Conservation (phyloP, 2,329 filamentous ascomycete genomes). For the Xylaria sp. region DNA sequence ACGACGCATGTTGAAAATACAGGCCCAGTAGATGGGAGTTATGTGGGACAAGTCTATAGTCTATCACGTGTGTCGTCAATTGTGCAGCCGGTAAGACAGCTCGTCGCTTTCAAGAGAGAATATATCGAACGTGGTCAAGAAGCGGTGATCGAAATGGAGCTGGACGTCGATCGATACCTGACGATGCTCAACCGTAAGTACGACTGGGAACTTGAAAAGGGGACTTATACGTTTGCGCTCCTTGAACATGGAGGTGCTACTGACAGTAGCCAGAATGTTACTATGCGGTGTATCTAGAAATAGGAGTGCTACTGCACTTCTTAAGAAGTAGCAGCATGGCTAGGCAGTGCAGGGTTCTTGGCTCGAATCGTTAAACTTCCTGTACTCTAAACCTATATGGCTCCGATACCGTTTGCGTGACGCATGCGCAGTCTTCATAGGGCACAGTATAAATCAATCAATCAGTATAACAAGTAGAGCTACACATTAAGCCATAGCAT, state of each 20-base stretch:
- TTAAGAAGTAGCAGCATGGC: neutral
- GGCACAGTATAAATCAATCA: too few relatives aligned
- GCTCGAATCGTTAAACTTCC: too few relatives aligned
- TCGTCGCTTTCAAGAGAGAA: constrained; percentile 56
- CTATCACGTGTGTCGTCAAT: constrained; percentile 54
- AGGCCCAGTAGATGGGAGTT: constrained; percentile 51
- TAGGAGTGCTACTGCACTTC: neutral
- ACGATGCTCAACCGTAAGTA: constrained; percentile 55
- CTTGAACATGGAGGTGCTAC: constrained; percentile 54
- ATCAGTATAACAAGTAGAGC: too few relatives aligned
- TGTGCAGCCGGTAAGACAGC: constrained; percentile 56
- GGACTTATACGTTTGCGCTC: constrained; percentile 56
- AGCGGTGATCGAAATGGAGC: constrained; percentile 48
- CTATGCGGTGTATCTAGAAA: constrained; percentile 51
- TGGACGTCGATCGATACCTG: constrained; percentile 57
- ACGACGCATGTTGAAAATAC: constrained; percentile 50
- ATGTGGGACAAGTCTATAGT: constrained; percentile 56
- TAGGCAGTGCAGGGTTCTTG: too few relatives aligned
- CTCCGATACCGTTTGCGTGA: too few relatives aligned
- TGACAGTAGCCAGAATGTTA: constrained; percentile 53
- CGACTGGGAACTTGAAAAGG: constrained; percentile 58
- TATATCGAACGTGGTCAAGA: constrained; percentile 53
- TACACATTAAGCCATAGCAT: too few relatives aligned
- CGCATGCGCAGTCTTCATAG: too few relatives aligned
- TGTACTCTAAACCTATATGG: too few relatives aligned